These are phyloP conservation scores for Peniophora sp. DNA, from an alignment of 1,284 basidiomycete genomes.

Conservation along the genomic window DNA sequence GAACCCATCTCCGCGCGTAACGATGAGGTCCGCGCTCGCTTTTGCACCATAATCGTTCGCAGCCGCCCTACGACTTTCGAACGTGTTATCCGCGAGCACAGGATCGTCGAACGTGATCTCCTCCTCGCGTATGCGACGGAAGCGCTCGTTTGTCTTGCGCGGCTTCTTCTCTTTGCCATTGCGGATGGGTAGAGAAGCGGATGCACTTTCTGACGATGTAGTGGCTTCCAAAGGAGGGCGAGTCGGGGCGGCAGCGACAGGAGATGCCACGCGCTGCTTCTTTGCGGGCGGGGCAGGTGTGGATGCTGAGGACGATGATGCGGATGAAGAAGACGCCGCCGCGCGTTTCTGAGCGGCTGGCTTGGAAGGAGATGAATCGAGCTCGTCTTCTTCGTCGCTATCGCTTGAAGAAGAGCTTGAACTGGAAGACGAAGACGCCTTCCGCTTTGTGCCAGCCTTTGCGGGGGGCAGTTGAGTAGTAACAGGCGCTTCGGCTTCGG, in stretches of 20 bases:
- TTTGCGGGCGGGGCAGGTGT: constrained; percentile 32
- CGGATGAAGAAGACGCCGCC: not conserved
- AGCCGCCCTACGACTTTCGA: constrained; percentile 67
- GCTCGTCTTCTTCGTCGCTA: constrained; percentile 8
- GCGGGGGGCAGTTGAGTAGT: constrained; percentile 9
- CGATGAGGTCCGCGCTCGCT: constrained; percentile 83
- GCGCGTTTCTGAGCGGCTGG: not conserved
- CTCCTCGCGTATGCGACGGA: constrained; percentile 77
- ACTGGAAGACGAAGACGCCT: constrained; percentile 12
- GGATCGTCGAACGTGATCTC: constrained; percentile 49
- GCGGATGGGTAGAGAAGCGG: constrained; percentile 6
- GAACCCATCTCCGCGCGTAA: constrained; percentile 91
- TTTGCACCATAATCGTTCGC: constrained; percentile 82
- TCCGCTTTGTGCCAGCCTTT: constrained; percentile 1
- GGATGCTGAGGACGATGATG: not conserved
- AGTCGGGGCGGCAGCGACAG: constrained; percentile 21
- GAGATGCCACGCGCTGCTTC: constrained; percentile 36
- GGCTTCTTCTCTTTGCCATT: constrained; percentile 25
- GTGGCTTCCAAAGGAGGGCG: not conserved
- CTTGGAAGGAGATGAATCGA: constrained; percentile 3
- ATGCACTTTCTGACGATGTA: not conserved
- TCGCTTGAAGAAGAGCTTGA: constrained; percentile 16
- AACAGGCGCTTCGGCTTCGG: constrained; percentile 6
- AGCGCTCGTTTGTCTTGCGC: constrained; percentile 52
- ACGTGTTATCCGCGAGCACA: constrained; percentile 74